A percentile compares a stretch with the other conserved stretches of the same genome.
Evolutionary conservation across 352 stramenopile species (phyloP).

Genomic region (Phytophthora chlamydospora): DNA sequence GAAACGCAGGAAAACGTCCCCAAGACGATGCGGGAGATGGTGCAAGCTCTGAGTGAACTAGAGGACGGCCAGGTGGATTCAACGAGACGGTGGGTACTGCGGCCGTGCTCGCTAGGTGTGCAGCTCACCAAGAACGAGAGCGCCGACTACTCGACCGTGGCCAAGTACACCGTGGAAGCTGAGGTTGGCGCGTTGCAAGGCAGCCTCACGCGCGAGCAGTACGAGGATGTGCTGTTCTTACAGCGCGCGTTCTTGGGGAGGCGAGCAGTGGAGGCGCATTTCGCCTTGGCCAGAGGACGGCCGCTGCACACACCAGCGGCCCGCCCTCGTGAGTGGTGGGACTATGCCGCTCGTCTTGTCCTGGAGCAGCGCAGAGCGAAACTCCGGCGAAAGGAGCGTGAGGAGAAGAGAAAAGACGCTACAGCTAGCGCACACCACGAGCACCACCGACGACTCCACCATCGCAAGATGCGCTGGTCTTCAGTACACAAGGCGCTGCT

Average conservation of each 20-base stretch:
- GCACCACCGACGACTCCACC: conserved; percentile 22
- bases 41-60: conserved; percentile 36
- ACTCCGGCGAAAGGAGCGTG: conserved; percentile 15
- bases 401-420: conserved; percentile 2
- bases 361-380: conserved; percentile 44
- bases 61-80: conserved; percentile 4
- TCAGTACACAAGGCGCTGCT: conserved; percentile 54
- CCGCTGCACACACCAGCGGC: conserved; percentile 53
- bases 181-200: conserved; percentile 55
- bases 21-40: conserved; percentile 57
- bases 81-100: conserved; percentile 51
- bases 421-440: neutral
- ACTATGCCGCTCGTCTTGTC: conserved; percentile 64
- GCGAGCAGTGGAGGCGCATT: conserved; percentile 68
- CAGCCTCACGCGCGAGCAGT: conserved; percentile 74
- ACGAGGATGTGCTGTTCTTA: conserved; percentile 82
- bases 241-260: conserved; percentile 68
- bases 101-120: conserved; percentile 56
- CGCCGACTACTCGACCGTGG: conserved; percentile 59
- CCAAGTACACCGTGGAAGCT: conserved; percentile 73
- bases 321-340: conserved; percentile 75
- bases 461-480: conserved; percentile 61
- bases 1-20: conserved; percentile 46
- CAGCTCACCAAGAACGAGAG: conserved; percentile 86
- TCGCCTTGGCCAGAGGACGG: conserved; percentile 58